Conservation (phyloP, 352 stramenopile species). For the Phytopythium oedochilum region DNA sequence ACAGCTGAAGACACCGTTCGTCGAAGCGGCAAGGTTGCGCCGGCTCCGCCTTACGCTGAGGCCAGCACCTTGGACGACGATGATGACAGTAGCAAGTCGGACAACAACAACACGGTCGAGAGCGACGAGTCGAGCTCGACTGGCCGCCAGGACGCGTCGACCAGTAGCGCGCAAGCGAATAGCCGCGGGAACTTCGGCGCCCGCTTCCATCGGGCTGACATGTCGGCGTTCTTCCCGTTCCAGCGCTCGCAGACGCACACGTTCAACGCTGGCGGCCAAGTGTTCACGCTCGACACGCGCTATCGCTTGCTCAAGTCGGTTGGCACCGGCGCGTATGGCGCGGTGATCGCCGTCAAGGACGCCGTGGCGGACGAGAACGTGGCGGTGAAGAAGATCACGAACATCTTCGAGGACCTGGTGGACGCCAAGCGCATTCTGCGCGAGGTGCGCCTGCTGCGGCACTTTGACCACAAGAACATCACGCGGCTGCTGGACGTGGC, state of each 20-base stretch:
- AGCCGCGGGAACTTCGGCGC: neutral
- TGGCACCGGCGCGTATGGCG: slow-evolving; percentile 84
- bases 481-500: slow-evolving; percentile 91
- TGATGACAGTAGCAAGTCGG: slow-evolving; percentile 12
- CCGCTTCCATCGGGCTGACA: neutral
- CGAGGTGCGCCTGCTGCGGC: slow-evolving; percentile 85
- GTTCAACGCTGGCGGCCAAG: slow-evolving; percentile 73
- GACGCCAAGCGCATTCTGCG: slow-evolving; percentile 98
- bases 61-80: neutral
- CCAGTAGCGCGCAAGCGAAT: neutral
- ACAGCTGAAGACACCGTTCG: slow-evolving; percentile 9
- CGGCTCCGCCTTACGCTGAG: neutral
- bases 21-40: slow-evolving; percentile 8
- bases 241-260: slow-evolving; percentile 47
- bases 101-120: slow-evolving; percentile 7
- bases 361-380: slow-evolving; percentile 50
- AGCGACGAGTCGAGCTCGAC: slow-evolving; percentile 6
- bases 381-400: slow-evolving; percentile 94
- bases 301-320: slow-evolving; percentile 90
- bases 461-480: slow-evolving; percentile 93
- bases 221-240: slow-evolving; percentile 16
- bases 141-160: slow-evolving; percentile 1
- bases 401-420: slow-evolving; percentile 95
- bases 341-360: slow-evolving; percentile 87
- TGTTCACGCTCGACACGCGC: slow-evolving; percentile 83